A percentile compares a stretch with the other conserved stretches of the same genome.
Evolutionary conservation across 208 protist species (phyloP).

Genomic region (Leishmania turanica): DNA sequence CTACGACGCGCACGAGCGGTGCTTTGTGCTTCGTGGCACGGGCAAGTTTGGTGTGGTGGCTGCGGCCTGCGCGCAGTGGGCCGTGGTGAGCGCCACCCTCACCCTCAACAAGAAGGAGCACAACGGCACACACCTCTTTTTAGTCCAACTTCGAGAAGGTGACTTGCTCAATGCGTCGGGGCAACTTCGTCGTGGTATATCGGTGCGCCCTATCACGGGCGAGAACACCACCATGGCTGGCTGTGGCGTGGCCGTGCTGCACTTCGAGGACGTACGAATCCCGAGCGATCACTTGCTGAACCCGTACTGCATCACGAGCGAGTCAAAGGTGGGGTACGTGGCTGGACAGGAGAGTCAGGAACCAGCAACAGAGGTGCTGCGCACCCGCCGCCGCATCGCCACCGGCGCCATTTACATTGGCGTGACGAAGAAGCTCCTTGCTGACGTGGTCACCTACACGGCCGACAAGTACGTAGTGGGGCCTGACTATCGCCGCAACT

Average conservation of each 20-base stretch:
- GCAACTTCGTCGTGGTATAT: conserved; percentile 44
- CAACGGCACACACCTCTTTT: conserved; percentile 75
- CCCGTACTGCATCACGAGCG: conserved; percentile 60
- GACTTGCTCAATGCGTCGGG: conserved; percentile 19
- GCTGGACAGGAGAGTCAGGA: conserved; percentile 34
- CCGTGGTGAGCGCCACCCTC: conserved; percentile 79
- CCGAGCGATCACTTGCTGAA: conserved; percentile 57
- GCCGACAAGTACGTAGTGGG: conserved; percentile 76
- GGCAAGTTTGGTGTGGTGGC: conserved; percentile 87
- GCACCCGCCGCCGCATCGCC: conserved; percentile 63
- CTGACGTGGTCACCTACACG: conserved; percentile 61
- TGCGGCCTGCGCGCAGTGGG: conserved; percentile 77
- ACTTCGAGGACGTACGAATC: conserved; percentile 80
- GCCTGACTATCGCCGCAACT: conserved; percentile 72
- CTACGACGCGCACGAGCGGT: conserved; percentile 73
- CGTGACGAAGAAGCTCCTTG: conserved; percentile 61
- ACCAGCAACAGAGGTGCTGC: conserved; percentile 59
- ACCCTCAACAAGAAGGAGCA: conserved; percentile 80
- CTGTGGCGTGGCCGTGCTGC: conserved; percentile 65
- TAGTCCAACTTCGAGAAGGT: conserved; percentile 69
- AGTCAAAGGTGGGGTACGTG: conserved; percentile 45
- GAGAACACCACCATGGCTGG: conserved; percentile 53
- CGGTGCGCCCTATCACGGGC: conserved; percentile 47
- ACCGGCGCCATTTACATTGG: conserved; percentile 77
- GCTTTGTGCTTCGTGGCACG: conserved; percentile 80